Evolutionary conservation across 1,284 basidiomycete species (phyloP).

Genomic region (Cryptococcus sp.): DNA sequence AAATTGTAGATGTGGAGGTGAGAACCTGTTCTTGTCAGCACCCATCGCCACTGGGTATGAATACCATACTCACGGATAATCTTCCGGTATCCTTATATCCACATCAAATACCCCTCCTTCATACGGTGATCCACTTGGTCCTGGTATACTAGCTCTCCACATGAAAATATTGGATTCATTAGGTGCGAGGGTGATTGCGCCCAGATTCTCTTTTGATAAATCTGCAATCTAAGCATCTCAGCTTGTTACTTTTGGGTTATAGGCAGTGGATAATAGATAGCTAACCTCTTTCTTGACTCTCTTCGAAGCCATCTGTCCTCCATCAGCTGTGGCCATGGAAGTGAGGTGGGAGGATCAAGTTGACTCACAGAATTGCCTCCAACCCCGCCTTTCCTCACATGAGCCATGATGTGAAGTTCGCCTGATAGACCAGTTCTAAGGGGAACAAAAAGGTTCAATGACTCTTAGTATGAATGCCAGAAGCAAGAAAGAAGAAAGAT

Average conservation of each 20-base stretch:
- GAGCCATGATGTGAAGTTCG: background rate
- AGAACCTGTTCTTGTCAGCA: conserved; percentile 57
- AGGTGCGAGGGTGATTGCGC: conserved; percentile 65
- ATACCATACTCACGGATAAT: conserved; percentile 67
- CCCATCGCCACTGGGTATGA: background rate
- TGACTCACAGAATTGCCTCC: conserved; percentile 8
- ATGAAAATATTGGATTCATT: conserved; percentile 55
- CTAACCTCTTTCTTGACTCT: conserved; percentile 72
- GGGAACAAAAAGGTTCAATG: too few species aligned
- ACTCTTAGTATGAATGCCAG: too few species aligned
- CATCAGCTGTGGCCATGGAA: conserved; percentile 1
- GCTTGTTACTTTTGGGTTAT: background rate
- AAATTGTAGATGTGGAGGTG: conserved; percentile 73
- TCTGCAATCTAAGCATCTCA: conserved; percentile 57
- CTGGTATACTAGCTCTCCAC: conserved; percentile 70
- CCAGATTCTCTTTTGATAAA: conserved; percentile 75
- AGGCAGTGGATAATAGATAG: background rate
- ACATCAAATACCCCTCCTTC: conserved; percentile 79
- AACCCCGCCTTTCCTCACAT: background rate
- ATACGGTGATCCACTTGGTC: conserved; percentile 78
- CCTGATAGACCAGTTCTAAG: too few species aligned
- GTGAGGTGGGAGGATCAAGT: background rate
- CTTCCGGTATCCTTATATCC: conserved; percentile 63
- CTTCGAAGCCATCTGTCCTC: conserved; percentile 68
- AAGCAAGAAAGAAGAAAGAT: too few species aligned